These are phyloP conservation scores for Prunus mira DNA, from an alignment of 306 rosid species.

Conservation along the genomic window DNA sequence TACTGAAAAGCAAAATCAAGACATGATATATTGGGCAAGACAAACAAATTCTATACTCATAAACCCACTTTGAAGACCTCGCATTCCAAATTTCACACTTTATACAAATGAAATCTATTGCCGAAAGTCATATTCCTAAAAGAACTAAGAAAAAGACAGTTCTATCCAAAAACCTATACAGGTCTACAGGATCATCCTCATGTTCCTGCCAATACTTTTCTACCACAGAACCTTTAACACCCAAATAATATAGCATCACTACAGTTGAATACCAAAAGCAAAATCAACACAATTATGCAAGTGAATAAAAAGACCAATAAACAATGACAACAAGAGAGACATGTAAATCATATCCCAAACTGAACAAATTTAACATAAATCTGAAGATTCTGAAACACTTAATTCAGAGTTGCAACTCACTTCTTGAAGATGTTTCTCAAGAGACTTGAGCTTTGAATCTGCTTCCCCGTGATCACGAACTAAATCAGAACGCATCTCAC, in stretches of 20 bases:
- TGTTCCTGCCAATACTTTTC: not conserved
- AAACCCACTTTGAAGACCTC: not conserved
- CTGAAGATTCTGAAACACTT: not conserved
- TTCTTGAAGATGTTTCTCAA: slow-evolving; percentile 81
- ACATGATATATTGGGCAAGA: not conserved
- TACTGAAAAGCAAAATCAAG: not conserved
- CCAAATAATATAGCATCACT: not conserved
- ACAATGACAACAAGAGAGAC: too few relatives aligned
- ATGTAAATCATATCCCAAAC: not conserved
- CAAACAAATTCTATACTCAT: not conserved
- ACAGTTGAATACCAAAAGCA: not conserved
- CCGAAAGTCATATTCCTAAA: not conserved
- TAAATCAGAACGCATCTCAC: slow-evolving; percentile 86
- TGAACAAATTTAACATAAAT: not conserved
- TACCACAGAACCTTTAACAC: not conserved
- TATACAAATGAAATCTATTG: not conserved
- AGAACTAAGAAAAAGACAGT: not conserved
- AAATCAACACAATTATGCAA: not conserved
- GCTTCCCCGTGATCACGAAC: slow-evolving; percentile 71
- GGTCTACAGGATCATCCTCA: not conserved
- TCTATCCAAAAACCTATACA: not conserved
- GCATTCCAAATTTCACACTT: not conserved
- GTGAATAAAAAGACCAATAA: not conserved
- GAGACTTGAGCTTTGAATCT: slow-evolving; percentile 66
- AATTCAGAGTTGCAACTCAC: slow-evolving; percentile 39